Evolutionary conservation across 2,329 filamentous ascomycete species (phyloP).

Genomic region (Cladosporium sp.): DNA sequence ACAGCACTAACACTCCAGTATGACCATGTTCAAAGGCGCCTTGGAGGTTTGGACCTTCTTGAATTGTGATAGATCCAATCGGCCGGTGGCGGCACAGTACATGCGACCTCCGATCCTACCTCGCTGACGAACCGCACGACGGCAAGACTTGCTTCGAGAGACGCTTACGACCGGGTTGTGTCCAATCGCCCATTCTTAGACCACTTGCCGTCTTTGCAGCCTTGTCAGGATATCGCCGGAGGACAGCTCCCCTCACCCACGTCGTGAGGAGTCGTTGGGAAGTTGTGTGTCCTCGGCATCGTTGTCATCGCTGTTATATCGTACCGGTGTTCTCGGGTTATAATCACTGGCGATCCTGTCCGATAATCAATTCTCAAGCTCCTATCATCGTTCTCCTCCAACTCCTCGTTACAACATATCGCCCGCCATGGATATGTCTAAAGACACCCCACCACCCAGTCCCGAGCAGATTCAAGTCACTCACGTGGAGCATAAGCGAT

Average conservation of each 20-base stretch:
- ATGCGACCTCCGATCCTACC: conserved; percentile 3
- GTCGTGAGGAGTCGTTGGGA: conserved; percentile 6
- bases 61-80: not conserved
- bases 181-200: conserved; percentile 1
- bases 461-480: conserved; percentile 16
- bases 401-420: not conserved
- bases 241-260: not conserved
- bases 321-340: not conserved
- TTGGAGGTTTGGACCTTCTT: conserved; percentile 1
- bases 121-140: conserved; percentile 13
- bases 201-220: not conserved
- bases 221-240: conserved; percentile 6
- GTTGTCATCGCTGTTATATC: conserved; percentile 8
- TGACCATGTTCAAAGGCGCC: not conserved
- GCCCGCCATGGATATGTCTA: conserved; percentile 1
- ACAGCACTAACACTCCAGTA: not conserved
- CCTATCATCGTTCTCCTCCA: not conserved
- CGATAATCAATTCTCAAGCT: not conserved
- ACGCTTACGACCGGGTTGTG: conserved; percentile 1
- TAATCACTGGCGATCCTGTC: not conserved
- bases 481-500: conserved; percentile 20
- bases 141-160: conserved; percentile 6
- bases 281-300: conserved; percentile 4
- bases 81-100: not conserved
- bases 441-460: not conserved